These are phyloP conservation scores for Schizophyllum amplum DNA, from an alignment of 1,284 basidiomycete genomes.

Conservation along the genomic window DNA sequence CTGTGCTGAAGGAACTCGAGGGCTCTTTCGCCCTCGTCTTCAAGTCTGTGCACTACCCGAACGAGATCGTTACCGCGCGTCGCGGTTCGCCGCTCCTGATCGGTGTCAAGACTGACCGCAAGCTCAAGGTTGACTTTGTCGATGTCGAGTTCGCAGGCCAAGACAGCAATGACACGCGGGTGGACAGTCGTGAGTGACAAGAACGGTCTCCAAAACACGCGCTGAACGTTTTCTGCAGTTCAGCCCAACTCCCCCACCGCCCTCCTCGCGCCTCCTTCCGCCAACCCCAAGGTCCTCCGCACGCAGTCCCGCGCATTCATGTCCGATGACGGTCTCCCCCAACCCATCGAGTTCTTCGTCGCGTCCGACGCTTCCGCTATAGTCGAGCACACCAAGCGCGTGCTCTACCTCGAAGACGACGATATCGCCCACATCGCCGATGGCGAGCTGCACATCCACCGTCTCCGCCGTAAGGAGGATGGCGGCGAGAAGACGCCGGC, in stretches of 20 bases:
- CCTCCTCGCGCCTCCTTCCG: constrained; percentile 71
- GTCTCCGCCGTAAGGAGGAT: constrained; percentile 84
- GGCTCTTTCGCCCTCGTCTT: constrained; percentile 99
- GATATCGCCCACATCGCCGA: constrained; percentile 98
- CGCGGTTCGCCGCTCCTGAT: constrained; percentile 96
- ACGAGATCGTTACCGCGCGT: constrained; percentile 92
- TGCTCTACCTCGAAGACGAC: constrained; percentile 98
- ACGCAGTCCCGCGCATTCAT: constrained; percentile 98
- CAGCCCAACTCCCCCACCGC: constrained; percentile 43
- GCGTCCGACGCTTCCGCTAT: constrained; percentile 96
- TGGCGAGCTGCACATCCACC: constrained; percentile 98
- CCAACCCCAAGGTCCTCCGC: constrained; percentile 80
- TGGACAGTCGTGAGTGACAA: constrained; percentile 47
- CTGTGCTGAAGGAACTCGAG: constrained; percentile 96
- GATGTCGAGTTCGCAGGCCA: constrained; percentile 90
- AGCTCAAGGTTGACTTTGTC: constrained; percentile 99
- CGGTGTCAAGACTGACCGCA: constrained; percentile 99
- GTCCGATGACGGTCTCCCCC: constrained; percentile 96
- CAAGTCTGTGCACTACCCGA: constrained; percentile 96
- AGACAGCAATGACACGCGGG: constrained; percentile 46
- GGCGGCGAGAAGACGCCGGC: constrained; percentile 46
- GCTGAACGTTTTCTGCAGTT: constrained; percentile 27
- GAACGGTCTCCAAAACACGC: constrained; percentile 1
- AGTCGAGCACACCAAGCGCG: constrained; percentile 98
- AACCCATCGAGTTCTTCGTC: constrained; percentile 99